Evolutionary conservation across 352 stramenopile species (phyloP), one percentile per base, ranked within the genome.

Genomic region (Phytophthora niederhauseri): DNA sequence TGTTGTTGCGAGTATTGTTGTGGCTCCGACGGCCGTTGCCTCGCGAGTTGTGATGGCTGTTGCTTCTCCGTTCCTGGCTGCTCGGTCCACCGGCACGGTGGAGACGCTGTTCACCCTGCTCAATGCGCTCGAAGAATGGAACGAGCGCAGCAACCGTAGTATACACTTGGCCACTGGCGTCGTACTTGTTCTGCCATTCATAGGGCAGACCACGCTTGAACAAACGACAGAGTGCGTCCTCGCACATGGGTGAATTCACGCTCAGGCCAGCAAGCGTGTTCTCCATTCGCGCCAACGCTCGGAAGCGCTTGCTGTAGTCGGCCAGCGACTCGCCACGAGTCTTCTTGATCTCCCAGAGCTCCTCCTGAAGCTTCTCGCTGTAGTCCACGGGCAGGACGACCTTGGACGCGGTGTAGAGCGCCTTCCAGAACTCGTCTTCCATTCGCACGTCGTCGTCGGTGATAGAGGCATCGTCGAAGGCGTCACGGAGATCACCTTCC

Each of bases 131-230:
- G 31, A 38, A 38, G 31, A 38, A 38, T 2, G 31, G 31, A 2
- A 38, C 31, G 1, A 38, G 31, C 1, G 31, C 31, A 4, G 31
- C 31, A 4, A 38, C 31, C 1, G 31, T 38, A 14, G 31, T 15
- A 9, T 38, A 38, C 1, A 38, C 31, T 38, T 38, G 31, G 15
- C 31, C 31, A 38, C 31, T 38, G 4, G 31, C 31, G 9, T 38
- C 31, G 31, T 38, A 38, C 31, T 38, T 38, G 9, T 38, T 38
- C 31, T 38, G 31, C 31, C 31, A 38, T 2, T 38, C 31, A 4
- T 38, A 38, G 9, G 31, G 31, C 9, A 38, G n/a, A 6, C 49
- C 59, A 5, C 60, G 51, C 51, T 61, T 61, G 50, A 43, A 67
- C 0, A 41, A 9, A 1, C 41, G 60, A 8, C 50, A 67, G 31